Percentiles rank a stretch among this genome's conserved stretches.
Conservation (phyloP, 1,284 basidiomycete species). For the Laetiporus sulphureus region DNA sequence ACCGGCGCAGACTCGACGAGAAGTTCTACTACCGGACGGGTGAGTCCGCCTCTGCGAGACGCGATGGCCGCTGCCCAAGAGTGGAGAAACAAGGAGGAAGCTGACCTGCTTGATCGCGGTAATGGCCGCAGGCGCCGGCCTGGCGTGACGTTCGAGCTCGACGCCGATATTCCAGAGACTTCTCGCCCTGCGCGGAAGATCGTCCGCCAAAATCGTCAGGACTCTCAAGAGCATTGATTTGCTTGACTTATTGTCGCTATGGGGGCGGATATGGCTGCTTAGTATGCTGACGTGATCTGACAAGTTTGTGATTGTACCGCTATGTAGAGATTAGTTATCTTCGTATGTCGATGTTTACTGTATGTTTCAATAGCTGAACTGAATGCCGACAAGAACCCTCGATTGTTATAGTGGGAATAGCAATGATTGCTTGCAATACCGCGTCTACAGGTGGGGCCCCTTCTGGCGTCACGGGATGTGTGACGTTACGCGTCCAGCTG, state of each 20-base stretch:
- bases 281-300: slow-evolving; percentile 4
- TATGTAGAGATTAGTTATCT: slow-evolving; percentile 1
- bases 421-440: neutral
- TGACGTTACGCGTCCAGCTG: slow-evolving; percentile 8
- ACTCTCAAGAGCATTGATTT: neutral
- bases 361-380: neutral
- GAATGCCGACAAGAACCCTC: neutral
- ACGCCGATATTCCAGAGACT: slow-evolving; percentile 16
- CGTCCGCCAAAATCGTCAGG: neutral
- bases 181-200: slow-evolving; percentile 46
- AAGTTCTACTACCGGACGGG: slow-evolving; percentile 46
- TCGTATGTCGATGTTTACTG: neutral
- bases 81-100: slow-evolving; percentile 54
- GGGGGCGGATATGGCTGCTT: slow-evolving; percentile 10
- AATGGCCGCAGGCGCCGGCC: slow-evolving; percentile 52
- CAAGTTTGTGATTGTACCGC: slow-evolving; percentile 7
- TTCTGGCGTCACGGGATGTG: slow-evolving; percentile 4
- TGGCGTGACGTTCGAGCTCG: slow-evolving; percentile 58
- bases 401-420: neutral
- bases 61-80: slow-evolving; percentile 53
- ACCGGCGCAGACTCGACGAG: slow-evolving; percentile 67
- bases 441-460: neutral
- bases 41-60: slow-evolving; percentile 56
- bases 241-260: slow-evolving; percentile 2
- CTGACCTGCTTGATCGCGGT: slow-evolving; percentile 29